phyloP scores from a whole-genome alignment of 2,329 filamentous ascomycete genomes.

The Bipolaris sorokiniana region DNA sequence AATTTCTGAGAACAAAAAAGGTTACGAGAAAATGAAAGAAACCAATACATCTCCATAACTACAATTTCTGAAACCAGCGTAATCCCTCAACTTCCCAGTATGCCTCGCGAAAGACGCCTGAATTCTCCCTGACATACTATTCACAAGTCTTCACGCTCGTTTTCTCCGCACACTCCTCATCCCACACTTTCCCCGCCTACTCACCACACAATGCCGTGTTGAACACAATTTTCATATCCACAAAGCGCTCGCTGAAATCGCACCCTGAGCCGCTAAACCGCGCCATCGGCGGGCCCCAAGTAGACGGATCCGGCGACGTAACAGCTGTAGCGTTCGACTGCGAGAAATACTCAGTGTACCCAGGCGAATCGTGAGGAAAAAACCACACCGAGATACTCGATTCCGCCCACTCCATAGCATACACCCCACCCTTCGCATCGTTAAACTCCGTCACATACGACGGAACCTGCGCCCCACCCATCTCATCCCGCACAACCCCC shows the following conservation, averaged over 20 bases:
- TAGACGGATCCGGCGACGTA: constrained; percentile 19
- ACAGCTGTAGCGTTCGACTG: not conserved
- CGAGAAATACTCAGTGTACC: constrained; percentile 2
- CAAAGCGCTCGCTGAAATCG: constrained; percentile 54
- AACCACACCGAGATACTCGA: constrained; percentile 53
- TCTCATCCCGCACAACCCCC: not conserved
- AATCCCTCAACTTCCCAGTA: constrained; percentile 47
- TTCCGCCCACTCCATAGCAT: constrained; percentile 50
- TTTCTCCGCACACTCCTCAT: constrained; percentile 33
- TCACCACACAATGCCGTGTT: constrained; percentile 61
- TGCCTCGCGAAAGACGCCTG: constrained; percentile 37
- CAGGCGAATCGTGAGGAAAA: constrained; percentile 37
- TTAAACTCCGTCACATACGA: constrained; percentile 48
- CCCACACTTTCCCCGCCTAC: constrained; percentile 66
- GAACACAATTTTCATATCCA: constrained; percentile 49
- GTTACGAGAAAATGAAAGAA: not conserved
- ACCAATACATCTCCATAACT: not conserved
- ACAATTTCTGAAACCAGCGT: constrained; percentile 33
- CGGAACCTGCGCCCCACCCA: constrained; percentile 18
- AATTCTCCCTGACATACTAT: constrained; percentile 40
- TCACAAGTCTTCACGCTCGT: constrained; percentile 57
- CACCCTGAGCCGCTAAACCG: constrained; percentile 48
- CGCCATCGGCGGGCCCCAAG: constrained; percentile 40
- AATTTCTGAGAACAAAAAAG: too few species aligned
- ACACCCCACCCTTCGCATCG: constrained; percentile 46